Conservation (phyloP, 2,329 filamentous ascomycete genomes). For the Colletotrichum noveboracense region DNA sequence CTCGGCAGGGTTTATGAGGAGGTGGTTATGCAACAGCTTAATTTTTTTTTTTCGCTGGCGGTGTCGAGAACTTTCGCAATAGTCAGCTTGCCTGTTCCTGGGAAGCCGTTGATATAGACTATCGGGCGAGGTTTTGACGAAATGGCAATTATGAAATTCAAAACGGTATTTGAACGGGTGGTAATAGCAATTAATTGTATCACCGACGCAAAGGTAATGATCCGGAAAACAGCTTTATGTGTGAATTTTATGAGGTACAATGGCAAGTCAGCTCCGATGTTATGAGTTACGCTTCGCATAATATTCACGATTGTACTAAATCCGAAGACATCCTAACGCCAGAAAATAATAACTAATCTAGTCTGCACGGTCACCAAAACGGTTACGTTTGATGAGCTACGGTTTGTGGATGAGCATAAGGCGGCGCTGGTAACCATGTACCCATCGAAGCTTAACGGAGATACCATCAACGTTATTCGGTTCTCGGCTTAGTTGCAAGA, state of each 20-base stretch:
- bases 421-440: not conserved
- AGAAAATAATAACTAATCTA: not conserved
- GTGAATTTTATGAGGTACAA: not conserved
- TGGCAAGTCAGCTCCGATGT: not conserved
- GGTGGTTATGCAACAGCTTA: constrained; percentile 32
- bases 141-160: not conserved
- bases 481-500: not conserved
- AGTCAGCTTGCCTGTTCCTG: constrained; percentile 34
- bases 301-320: not conserved
- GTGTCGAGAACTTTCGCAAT: constrained; percentile 25
- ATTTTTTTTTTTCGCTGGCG: constrained; percentile 25
- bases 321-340: not conserved
- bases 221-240: rapidly evolving
- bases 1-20: constrained; percentile 27
- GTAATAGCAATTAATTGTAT: not conserved
- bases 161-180: not conserved
- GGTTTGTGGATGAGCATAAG: not conserved
- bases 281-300: not conserved
- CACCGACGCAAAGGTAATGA: rapidly evolving
- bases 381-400: not conserved
- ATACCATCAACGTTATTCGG: not conserved
- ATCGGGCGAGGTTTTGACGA: not conserved
- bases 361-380: not conserved
- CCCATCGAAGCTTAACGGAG: not conserved
- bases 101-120: constrained; percentile 35